Conservation (phyloP, 176 grass and related monocot species). For the Carex littledalei region DNA sequence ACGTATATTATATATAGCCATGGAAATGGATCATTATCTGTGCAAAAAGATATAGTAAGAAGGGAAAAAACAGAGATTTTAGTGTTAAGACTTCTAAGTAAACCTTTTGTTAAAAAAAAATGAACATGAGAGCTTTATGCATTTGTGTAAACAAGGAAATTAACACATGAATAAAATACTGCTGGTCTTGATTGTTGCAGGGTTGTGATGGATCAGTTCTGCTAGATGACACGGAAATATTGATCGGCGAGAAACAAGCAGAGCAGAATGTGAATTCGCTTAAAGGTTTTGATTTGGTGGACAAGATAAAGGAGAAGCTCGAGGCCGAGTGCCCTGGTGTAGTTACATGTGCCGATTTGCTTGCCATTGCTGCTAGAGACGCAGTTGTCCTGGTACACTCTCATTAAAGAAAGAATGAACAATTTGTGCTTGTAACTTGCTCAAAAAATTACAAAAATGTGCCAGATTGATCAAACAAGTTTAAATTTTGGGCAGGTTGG, state of each 20-base stretch:
- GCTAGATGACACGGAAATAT: slow-evolving; percentile 62
- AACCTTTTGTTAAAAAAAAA: neutral
- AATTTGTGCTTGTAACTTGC: neutral
- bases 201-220: slow-evolving; percentile 92
- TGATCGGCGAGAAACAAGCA: slow-evolving; percentile 82
- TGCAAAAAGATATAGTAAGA: neutral
- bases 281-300: slow-evolving; percentile 80
- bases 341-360: slow-evolving; percentile 88
- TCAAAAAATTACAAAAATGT: neutral
- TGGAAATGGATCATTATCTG: neutral
- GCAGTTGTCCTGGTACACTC: slow-evolving; percentile 58
- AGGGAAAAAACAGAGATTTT: neutral
- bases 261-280: slow-evolving; percentile 79
- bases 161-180: neutral
- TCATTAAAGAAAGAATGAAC: neutral
- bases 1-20: neutral
- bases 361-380: slow-evolving; percentile 84
- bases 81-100: neutral
- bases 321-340: slow-evolving; percentile 78
- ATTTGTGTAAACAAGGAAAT: neutral
- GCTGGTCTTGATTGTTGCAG: slow-evolving; percentile 20
- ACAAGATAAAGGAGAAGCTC: slow-evolving; percentile 87
- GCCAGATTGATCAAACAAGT: neutral
- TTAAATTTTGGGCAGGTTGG: slow-evolving; percentile 46
- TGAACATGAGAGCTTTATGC: neutral